These are phyloP conservation scores for Volvox carteri DNA, from an alignment of 163 green algal species.

Conservation along the genomic window DNA sequence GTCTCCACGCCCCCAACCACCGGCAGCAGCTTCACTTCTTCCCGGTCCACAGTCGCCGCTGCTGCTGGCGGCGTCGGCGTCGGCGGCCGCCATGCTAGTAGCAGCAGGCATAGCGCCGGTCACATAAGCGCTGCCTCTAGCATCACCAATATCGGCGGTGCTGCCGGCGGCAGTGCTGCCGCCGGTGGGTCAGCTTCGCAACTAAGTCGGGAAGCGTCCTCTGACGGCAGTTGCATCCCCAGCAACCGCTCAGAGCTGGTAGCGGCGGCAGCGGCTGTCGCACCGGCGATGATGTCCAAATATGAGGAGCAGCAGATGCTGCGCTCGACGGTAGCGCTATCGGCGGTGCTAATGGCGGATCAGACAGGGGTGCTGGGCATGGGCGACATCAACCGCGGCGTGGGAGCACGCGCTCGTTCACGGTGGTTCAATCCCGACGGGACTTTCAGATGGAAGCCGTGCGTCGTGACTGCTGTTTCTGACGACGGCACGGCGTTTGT, in stretches of 20 bases:
- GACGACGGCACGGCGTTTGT: constrained; percentile 51
- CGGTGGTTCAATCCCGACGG: constrained; percentile 42
- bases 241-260: background rate
- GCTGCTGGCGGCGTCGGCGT: background rate
- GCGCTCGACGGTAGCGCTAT: constrained; percentile 38
- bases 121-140: background rate
- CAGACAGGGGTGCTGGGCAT: constrained; percentile 33
- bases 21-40: background rate
- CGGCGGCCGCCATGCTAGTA: background rate
- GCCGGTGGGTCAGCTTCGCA: no score
- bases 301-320: constrained; percentile 42
- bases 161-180: background rate
- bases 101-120: background rate
- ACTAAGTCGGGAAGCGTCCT: background rate
- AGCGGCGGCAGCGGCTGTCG: background rate
- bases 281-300: constrained; percentile 32
- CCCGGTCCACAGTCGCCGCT: background rate
- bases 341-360: constrained; percentile 46
- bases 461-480: constrained; percentile 30
- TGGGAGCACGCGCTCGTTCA: background rate
- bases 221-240: background rate
- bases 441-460: constrained; percentile 55
- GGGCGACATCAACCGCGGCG: constrained; percentile 16
- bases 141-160: background rate
- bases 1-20: background rate